Evolutionary conservation across 768 basidiomycete species (phyloP), one percentile per base, ranked within the genome.

Genomic region (Suillus subalutaceus): DNA sequence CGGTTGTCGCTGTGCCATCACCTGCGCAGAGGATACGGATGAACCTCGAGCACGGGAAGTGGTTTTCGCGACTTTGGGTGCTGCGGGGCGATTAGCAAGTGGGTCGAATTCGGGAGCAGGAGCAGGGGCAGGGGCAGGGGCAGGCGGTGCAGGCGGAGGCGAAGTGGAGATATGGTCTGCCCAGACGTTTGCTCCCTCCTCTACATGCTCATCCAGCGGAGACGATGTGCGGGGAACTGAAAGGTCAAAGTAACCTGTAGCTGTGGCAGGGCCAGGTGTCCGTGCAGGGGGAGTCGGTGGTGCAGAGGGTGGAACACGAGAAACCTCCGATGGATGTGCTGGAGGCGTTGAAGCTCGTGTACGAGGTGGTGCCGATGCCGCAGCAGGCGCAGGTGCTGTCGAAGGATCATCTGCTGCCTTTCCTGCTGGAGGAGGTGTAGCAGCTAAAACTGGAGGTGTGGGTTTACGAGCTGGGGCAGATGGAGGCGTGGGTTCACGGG

Each of bases 131-230:
- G 64, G 40, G 37, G 65, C 0, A 26, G 26, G 26, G 26, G 52
- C 72, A 77, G 37, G 65, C n/a, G 9, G 26, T 26, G 26, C 26
- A 32, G 23, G 30, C 7, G 32, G 41, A 38, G 43, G 46, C 13
- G 3, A 64, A 6, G 41, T 4, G 38, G 37, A 73, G 12, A 35
- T 16, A 12, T 75, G 65, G 16, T 73, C 70, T n/a, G 66, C 76
- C 76, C 77, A 77, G 32, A 77, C 72, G 10, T 77, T 78, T 16
- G 63, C 30, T 10, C 67, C 69, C 16, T 75, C 71, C 23, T 38
- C 26, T 32, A 35, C 26, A 20, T 70, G 53, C n/a, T 61, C 62
- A 26, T 63, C 72, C 15, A 37, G 0, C 5, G 75, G 74, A 18
- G 75, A 75, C 10, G 72, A 67, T 35, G 76, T 69, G 32, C 71